Percentiles rank a stretch among this genome's conserved stretches.
Evolutionary conservation across 768 basidiomycete species (phyloP).

Genomic region (Amanita molliuscula): DNA sequence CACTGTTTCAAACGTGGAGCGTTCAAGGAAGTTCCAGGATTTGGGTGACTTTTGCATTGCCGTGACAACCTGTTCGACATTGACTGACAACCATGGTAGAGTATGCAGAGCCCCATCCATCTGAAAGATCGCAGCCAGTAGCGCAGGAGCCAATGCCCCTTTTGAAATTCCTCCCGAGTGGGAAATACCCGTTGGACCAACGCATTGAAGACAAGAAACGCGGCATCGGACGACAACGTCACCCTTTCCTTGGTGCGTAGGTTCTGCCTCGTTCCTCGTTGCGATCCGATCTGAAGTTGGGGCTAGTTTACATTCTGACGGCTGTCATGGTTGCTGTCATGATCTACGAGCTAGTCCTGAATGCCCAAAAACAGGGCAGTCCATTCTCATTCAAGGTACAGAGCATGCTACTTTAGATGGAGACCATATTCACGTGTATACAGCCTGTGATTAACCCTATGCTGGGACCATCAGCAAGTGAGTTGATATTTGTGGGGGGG

Average conservation of each 20-base stretch:
- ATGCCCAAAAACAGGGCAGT: slow-evolving; percentile 65
- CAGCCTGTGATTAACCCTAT: slow-evolving; percentile 80
- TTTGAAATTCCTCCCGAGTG: slow-evolving; percentile 30
- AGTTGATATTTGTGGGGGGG: slow-evolving; percentile 80
- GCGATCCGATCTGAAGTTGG: neutral
- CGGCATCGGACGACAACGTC: slow-evolving; percentile 72
- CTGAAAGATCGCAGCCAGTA: slow-evolving; percentile 15
- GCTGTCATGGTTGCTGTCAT: slow-evolving; percentile 62
- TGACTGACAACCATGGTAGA: slow-evolving; percentile 27
- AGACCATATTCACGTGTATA: neutral
- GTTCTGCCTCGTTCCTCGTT: neutral
- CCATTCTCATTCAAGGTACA: slow-evolving; percentile 76
- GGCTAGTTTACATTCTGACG: slow-evolving; percentile 52
- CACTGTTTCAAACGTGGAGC: slow-evolving; percentile 32
- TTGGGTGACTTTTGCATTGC: slow-evolving; percentile 31
- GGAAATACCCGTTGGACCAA: slow-evolving; percentile 59
- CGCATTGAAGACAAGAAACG: slow-evolving; percentile 83
- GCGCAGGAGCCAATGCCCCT: slow-evolving; percentile 33
- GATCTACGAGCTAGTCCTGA: slow-evolving; percentile 79
- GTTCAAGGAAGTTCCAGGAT: slow-evolving; percentile 34
- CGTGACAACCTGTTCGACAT: neutral
- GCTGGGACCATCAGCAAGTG: slow-evolving; percentile 82
- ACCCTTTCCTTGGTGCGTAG: slow-evolving; percentile 62
- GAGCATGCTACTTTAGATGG: slow-evolving; percentile 7
- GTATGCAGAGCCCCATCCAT: slow-evolving; percentile 45